These are phyloP conservation scores for Xerocomus spinulosus DNA, from an alignment of 768 basidiomycete genomes.

Conservation along the genomic window DNA sequence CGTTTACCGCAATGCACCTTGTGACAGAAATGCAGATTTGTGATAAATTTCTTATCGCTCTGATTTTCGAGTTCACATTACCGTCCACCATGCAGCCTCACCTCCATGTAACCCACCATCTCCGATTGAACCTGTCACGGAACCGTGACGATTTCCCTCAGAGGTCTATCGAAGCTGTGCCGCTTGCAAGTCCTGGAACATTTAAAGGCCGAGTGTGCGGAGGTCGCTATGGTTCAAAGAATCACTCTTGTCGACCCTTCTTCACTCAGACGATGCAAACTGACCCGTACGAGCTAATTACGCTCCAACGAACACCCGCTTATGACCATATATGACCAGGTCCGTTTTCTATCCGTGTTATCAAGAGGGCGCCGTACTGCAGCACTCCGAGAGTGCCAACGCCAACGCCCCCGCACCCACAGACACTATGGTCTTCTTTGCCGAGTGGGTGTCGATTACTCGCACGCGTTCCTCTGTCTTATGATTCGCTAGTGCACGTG, in stretches of 20 bases:
- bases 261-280: conserved; percentile 8
- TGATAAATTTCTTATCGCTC: background rate
- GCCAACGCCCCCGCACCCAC: background rate
- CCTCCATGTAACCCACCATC: background rate
- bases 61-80: background rate
- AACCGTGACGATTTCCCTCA: background rate
- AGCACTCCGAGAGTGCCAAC: background rate
- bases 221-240: background rate
- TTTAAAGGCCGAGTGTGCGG: conserved; percentile 7
- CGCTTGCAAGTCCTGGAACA: background rate
- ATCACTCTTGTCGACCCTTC: background rate
- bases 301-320: background rate
- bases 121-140: background rate
- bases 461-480: background rate
- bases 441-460: conserved; percentile 9
- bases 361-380: background rate
- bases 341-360: background rate
- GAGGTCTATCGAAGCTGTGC: conserved; percentile 12
- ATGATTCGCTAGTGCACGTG: conserved; percentile 3
- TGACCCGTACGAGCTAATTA: conserved; percentile 4
- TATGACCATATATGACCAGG: conserved; percentile 6
- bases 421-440: background rate
- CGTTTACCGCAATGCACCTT: conserved; percentile 1
- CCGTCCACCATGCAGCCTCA: background rate
- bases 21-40: background rate